Evolutionary conservation across 257 asterid genomes (phyloP).

Genomic region (Penstemon newberryi): DNA sequence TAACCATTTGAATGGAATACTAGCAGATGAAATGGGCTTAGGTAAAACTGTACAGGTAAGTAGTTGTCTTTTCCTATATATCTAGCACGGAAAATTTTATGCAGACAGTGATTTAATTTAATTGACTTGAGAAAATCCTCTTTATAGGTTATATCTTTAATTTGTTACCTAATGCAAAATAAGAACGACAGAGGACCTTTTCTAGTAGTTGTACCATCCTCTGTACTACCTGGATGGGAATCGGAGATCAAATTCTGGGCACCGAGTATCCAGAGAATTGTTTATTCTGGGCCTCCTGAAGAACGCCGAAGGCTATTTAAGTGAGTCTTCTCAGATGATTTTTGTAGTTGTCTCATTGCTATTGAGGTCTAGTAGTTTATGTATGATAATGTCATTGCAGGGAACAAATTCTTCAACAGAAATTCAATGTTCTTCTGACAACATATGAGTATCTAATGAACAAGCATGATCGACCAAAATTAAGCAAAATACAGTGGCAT

Average conservation of each 20-base stretch:
- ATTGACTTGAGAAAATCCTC: conserved; percentile 28
- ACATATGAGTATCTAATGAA: conserved; percentile 98
- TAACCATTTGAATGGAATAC: conserved; percentile 96
- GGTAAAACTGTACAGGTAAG: conserved; percentile 99
- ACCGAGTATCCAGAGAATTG: conserved; percentile 78
- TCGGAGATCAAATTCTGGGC: conserved; percentile 95
- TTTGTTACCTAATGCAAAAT: conserved; percentile 90
- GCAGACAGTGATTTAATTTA: conserved; percentile 1
- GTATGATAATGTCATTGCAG: conserved; percentile 52
- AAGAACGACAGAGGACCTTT: conserved; percentile 98
- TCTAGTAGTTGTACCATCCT: conserved; percentile 97
- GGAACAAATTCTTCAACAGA: conserved; percentile 89
- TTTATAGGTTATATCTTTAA: conserved; percentile 85
- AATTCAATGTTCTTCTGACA: conserved; percentile 92
- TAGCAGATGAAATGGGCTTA: conserved; percentile 99
- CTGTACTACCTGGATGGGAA: conserved; percentile 98
- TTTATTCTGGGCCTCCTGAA: conserved; percentile 95
- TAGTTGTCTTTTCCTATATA: conserved; percentile 9
- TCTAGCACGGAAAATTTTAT: conserved; percentile 23
- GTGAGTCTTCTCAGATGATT: conserved; percentile 41
- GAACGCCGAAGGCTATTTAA: conserved; percentile 92
- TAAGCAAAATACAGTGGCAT: conserved; percentile 94
- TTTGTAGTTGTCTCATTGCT: conserved; percentile 20
- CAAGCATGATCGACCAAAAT: conserved; percentile 97
- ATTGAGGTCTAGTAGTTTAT: conserved; percentile 24